phyloP scores from a whole-genome alignment of 768 basidiomycete genomes.

The Xanthoconium purpureum region DNA sequence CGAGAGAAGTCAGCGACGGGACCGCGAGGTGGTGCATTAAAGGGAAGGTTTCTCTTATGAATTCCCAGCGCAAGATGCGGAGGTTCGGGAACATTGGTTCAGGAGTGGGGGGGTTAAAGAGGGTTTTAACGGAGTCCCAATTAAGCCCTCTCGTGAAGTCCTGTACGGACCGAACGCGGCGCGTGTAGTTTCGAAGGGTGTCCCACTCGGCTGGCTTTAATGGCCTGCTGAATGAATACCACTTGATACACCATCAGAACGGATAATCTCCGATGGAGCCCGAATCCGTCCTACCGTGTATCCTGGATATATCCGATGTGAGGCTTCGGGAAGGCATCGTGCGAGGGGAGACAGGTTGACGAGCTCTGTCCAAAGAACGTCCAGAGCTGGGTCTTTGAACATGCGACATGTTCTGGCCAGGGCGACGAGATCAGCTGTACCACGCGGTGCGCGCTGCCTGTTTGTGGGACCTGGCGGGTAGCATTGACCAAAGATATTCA shows the following conservation, averaged over 20 bases:
- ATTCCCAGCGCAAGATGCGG: conserved; percentile 3
- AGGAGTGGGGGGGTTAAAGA: conserved; percentile 1
- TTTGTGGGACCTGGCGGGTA: not conserved
- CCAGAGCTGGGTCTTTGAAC: conserved; percentile 4
- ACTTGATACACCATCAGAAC: not conserved
- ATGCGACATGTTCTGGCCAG: not conserved
- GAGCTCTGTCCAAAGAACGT: conserved; percentile 6
- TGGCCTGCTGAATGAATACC: conserved; percentile 1
- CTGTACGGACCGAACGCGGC: not conserved
- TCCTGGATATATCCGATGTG: conserved; percentile 5
- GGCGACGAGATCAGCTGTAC: not conserved
- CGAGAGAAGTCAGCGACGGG: not conserved
- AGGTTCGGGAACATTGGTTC: conserved; percentile 5
- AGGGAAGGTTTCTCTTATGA: conserved; percentile 5
- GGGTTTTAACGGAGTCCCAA: conserved; percentile 3
- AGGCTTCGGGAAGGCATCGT: conserved; percentile 4
- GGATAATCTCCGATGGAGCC: not conserved
- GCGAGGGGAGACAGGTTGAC: conserved; percentile 3
- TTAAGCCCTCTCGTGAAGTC: conserved; percentile 3
- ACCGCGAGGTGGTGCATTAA: conserved; percentile 6
- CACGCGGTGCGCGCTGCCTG: not conserved
- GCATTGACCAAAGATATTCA: conserved; percentile 2
- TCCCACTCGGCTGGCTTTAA: not conserved
- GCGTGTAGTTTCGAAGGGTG: conserved; percentile 2
- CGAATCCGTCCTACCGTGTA: not conserved